These are phyloP conservation scores for Passiflora organensis DNA, from an alignment of 345 rosid species.

Conservation along the genomic window DNA sequence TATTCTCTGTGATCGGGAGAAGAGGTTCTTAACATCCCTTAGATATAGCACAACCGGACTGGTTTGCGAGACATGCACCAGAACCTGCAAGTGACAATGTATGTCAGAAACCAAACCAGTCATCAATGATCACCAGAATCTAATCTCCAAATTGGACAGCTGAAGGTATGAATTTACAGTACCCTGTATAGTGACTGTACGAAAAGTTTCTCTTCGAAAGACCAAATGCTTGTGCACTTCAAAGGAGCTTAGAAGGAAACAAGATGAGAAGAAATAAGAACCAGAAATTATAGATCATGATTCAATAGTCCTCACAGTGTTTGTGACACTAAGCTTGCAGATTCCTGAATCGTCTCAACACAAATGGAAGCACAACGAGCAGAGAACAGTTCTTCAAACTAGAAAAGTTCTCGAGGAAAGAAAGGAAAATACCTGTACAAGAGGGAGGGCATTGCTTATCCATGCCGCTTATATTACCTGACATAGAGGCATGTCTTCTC, in stretches of 20 bases:
- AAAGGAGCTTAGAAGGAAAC: slow-evolving; percentile 39
- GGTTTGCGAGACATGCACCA: slow-evolving; percentile 68
- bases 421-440: slow-evolving; percentile 59
- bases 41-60: slow-evolving; percentile 71
- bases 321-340: too few relatives aligned
- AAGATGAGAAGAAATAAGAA: not conserved
- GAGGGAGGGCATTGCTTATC: slow-evolving; percentile 31
- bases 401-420: too few relatives aligned
- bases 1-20: slow-evolving; percentile 60
- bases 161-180: not conserved
- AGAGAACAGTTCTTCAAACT: too few relatives aligned
- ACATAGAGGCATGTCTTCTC: slow-evolving; percentile 66
- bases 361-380: too few relatives aligned
- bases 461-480: slow-evolving; percentile 56
- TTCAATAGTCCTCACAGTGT: too few relatives aligned
- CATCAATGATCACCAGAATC: not conserved
- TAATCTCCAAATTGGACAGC: not conserved
- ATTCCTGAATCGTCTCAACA: too few relatives aligned
- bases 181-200: slow-evolving; percentile 86
- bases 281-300: too few relatives aligned
- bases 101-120: too few relatives aligned
- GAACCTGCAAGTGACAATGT: slow-evolving; percentile 43
- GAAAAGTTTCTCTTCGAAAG: slow-evolving; percentile 81
- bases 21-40: slow-evolving; percentile 66
- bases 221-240: slow-evolving; percentile 63